A percentile compares a stretch with the other conserved stretches of the same genome.
phyloP scores from a whole-genome alignment of 2,329 filamentous ascomycete genomes.

The Hypoxylon sp. region DNA sequence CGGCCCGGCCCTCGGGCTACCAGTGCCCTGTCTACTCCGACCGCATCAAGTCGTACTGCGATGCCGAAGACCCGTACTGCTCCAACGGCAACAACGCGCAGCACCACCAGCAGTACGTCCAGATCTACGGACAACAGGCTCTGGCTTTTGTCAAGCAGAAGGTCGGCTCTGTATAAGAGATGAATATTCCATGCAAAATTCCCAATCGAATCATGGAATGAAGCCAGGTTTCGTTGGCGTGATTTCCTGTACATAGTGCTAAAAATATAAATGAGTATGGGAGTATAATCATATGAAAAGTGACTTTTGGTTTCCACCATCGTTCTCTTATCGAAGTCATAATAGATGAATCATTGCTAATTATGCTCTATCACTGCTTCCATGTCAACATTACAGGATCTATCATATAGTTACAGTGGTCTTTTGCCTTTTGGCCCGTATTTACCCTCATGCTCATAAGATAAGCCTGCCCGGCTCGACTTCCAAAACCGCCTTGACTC shows the following conservation, averaged over 20 bases:
- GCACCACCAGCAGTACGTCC: constrained; percentile 75
- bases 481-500: constrained; percentile 87
- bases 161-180: constrained; percentile 24
- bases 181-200: neutral
- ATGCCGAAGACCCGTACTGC: constrained; percentile 75
- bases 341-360: constrained; percentile 31
- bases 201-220: no score
- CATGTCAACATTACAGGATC: constrained; percentile 40
- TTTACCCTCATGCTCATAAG: constrained; percentile 59
- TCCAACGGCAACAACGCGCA: constrained; percentile 74
- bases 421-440: constrained; percentile 9
- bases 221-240: neutral
- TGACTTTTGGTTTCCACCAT: no score
- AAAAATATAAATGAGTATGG: neutral
- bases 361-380: constrained; percentile 47
- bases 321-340: neutral
- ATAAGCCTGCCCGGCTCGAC: constrained; percentile 83
- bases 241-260: neutral
- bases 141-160: constrained; percentile 69
- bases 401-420: constrained; percentile 46
- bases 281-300: no score
- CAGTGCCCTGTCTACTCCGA: constrained; percentile 65
- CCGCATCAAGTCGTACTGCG: constrained; percentile 77
- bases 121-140: constrained; percentile 72
- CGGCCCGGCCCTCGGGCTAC: constrained; percentile 71